A percentile compares a stretch with the other conserved stretches of the same genome.
Evolutionary conservation across 805 yeast genomes (phyloP).

Genomic region (Wickerhamiella sergipiensis): DNA sequence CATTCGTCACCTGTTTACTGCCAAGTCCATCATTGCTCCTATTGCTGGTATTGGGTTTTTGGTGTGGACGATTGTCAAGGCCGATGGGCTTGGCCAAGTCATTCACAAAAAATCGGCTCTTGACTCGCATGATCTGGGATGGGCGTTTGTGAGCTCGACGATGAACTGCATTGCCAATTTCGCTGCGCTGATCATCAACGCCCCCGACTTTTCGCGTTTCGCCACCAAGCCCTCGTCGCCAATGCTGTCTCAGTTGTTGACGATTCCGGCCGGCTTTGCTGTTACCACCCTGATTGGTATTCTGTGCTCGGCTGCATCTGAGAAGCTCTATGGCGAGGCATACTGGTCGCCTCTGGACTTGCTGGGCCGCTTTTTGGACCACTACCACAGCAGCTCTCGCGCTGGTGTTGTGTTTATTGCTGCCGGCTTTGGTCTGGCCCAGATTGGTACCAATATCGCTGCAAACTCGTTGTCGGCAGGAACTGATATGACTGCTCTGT

Average conservation of each 20-base stretch:
- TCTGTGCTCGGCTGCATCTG: constrained; percentile 67
- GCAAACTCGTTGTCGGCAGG: constrained; percentile 39
- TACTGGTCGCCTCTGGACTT: constrained; percentile 81
- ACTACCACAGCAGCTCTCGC: constrained; percentile 36
- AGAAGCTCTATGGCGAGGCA: constrained; percentile 49
- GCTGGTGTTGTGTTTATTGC: constrained; percentile 72
- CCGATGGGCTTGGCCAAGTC: constrained; percentile 67
- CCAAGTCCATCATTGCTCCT: constrained; percentile 67
- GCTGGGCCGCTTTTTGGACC: constrained; percentile 41
- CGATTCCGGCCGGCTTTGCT: constrained; percentile 68
- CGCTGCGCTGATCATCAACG: constrained; percentile 76
- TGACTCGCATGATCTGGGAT: constrained; percentile 49
- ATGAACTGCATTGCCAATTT: constrained; percentile 79
- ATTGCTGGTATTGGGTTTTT: constrained; percentile 72
- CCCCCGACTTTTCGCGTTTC: constrained; percentile 82
- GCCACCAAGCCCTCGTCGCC: constrained; percentile 34
- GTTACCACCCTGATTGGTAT: constrained; percentile 77
- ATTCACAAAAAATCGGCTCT: constrained; percentile 41
- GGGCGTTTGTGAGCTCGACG: constrained; percentile 69
- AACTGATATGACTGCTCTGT: constrained; percentile 34
- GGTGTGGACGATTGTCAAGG: constrained; percentile 71
- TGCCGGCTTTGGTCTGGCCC: constrained; percentile 45
- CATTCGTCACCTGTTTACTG: constrained; percentile 71
- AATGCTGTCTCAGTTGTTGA: constrained; percentile 31
- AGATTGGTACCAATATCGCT: constrained; percentile 33